Conservation (phyloP, 73 alveolate species). For the Stentor coeruleus region DNA sequence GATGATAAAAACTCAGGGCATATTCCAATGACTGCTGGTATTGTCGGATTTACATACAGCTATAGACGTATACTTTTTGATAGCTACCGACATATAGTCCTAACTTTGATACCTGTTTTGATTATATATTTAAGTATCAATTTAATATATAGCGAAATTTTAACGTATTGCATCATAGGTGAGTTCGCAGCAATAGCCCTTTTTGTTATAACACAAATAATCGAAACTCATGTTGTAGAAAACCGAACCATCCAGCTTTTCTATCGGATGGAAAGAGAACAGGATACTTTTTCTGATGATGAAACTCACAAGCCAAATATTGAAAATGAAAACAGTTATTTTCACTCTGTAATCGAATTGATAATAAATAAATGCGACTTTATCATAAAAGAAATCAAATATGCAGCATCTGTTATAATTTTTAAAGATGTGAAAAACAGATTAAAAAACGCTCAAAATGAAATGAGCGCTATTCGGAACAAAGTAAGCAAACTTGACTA, state of each 20-base stretch:
- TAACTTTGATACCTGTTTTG: not conserved
- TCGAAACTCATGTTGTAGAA: not conserved
- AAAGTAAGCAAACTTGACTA: not conserved
- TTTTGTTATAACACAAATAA: not conserved
- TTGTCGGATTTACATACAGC: not conserved
- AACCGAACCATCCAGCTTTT: slow-evolving; percentile 10
- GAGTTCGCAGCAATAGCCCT: not conserved
- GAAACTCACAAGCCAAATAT: too few relatives aligned
- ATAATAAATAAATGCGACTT: not conserved
- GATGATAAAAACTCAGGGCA: not conserved
- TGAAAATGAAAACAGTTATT: too few relatives aligned
- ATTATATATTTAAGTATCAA: not conserved
- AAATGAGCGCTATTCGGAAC: not conserved
- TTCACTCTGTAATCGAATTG: not conserved
- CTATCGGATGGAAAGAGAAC: not conserved
- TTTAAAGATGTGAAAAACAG: slow-evolving; percentile 6
- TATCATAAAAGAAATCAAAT: not conserved
- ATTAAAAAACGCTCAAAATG: not conserved
- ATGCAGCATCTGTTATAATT: not conserved
- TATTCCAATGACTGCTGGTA: not conserved
- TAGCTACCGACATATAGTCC: not conserved
- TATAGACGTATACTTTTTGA: not conserved
- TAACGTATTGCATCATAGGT: not conserved
- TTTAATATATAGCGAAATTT: not conserved
- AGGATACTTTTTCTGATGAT: too few relatives aligned